Percentiles rank a stretch among this genome's conserved stretches.
phyloP scores from a whole-genome alignment of 2,329 filamentous ascomycete species.

The Pseudodiploospora longispora region DNA sequence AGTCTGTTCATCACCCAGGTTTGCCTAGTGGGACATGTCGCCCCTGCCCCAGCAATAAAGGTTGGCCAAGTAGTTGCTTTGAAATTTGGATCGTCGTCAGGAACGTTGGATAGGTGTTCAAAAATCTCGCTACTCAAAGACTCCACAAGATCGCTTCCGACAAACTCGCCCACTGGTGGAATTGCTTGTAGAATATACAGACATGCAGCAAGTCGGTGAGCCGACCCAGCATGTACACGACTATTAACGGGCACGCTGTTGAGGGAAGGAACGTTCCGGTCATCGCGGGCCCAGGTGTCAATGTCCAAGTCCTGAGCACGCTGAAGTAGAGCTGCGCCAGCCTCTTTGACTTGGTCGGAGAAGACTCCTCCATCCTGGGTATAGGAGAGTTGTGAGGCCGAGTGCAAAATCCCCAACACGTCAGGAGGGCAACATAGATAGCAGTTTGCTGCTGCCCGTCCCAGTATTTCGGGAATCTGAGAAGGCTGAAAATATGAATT shows the following conservation, averaged over 20 bases:
- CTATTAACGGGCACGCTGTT: constrained; percentile 26
- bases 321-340: constrained; percentile 26
- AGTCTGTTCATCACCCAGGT: constrained; percentile 42
- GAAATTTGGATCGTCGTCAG: constrained; percentile 41
- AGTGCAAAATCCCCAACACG: constrained; percentile 35
- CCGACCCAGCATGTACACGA: constrained; percentile 32
- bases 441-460: constrained; percentile 33
- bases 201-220: constrained; percentile 36
- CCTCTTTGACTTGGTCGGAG: constrained; percentile 20
- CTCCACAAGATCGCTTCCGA: constrained; percentile 15
- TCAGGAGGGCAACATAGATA: constrained; percentile 39
- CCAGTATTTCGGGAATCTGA: constrained; percentile 29
- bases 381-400: constrained; percentile 33
- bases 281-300: constrained; percentile 30
- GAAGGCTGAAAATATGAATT: constrained; percentile 28
- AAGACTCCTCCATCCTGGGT: constrained; percentile 16
- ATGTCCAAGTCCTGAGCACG: constrained; percentile 34
- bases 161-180: constrained; percentile 18
- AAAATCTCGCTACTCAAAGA: constrained; percentile 37
- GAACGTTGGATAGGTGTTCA: constrained; percentile 37
- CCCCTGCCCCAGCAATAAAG: constrained; percentile 47
- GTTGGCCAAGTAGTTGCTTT: constrained; percentile 51
- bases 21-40: constrained; percentile 31
- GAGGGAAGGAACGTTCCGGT: constrained; percentile 25
- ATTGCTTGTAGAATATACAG: constrained; percentile 38